These are phyloP conservation scores for Viola pubescens DNA, from an alignment of 441 rosid species.

Conservation along the genomic window DNA sequence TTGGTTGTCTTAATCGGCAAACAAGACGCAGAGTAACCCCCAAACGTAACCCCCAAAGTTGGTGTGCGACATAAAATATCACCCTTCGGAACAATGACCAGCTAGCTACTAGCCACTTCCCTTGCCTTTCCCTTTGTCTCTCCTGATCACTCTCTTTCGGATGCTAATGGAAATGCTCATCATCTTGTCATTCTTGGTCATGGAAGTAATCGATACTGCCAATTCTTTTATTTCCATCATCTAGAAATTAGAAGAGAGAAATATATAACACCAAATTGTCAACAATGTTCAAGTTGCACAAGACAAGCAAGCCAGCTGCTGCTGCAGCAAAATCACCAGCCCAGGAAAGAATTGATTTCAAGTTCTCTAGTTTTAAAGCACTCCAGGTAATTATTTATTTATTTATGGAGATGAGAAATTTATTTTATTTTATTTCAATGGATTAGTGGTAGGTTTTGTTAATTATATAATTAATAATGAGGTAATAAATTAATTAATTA, in stretches of 20 bases:
- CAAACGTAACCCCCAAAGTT: conserved; percentile 23
- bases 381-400: conserved; percentile 31
- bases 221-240: not conserved
- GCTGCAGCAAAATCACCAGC: conserved; percentile 13
- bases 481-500: not conserved
- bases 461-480: not conserved
- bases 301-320: conserved; percentile 16
- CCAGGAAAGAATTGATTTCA: conserved; percentile 43
- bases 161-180: not conserved
- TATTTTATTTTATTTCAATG: not conserved
- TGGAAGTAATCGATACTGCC: not conserved
- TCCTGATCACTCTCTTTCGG: not conserved
- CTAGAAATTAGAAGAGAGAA: not conserved
- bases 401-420: not conserved
- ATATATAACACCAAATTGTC: not conserved
- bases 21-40: too few species aligned
- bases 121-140: not conserved
- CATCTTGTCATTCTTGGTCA: not conserved
- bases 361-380: conserved; percentile 40
- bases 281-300: conserved; percentile 42
- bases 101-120: conserved; percentile 24
- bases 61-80: conserved; percentile 24
- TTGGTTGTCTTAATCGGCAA: too few species aligned
- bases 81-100: conserved; percentile 32
- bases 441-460: not conserved